A percentile compares a stretch with the other conserved stretches of the same genome.
Conservation (phyloP, 805 yeast species). For the Trichomonascus vanleenenianus region DNA sequence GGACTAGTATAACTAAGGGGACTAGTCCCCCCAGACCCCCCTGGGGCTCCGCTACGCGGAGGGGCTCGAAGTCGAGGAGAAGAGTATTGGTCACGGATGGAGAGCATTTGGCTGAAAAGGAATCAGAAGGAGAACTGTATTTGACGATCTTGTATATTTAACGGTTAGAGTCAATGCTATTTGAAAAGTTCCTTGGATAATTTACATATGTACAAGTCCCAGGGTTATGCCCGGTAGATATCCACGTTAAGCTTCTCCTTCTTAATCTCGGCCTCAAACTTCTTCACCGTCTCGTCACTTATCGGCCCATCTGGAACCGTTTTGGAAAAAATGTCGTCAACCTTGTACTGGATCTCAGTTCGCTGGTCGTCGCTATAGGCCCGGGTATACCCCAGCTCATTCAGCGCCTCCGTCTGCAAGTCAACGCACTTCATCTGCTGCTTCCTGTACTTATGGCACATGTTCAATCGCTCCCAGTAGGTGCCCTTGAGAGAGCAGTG, state of each 20-base stretch:
- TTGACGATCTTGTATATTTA: too few species aligned
- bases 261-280: conserved; percentile 15
- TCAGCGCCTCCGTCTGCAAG: conserved; percentile 23
- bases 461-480: conserved; percentile 16
- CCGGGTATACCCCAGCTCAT: conserved; percentile 19
- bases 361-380: conserved; percentile 14
- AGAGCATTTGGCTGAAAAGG: too few species aligned
- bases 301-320: conserved; percentile 19
- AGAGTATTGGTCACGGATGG: too few species aligned
- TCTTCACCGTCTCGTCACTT: conserved; percentile 15
- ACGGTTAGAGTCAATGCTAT: too few species aligned
- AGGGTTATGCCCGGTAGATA: background rate
- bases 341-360: conserved; percentile 17
- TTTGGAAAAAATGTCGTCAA: conserved; percentile 25
- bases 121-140: too few species aligned
- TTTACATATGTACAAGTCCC: background rate
- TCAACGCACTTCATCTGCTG: conserved; percentile 23
- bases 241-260: background rate
- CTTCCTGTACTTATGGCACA: conserved; percentile 20
- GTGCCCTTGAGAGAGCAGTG: conserved; percentile 22
- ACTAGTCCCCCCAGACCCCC: too few species aligned
- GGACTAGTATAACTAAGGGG: too few species aligned
- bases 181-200: too few species aligned
- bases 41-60: too few species aligned
- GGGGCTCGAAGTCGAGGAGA: too few species aligned